These are phyloP conservation scores for Paecilomyces sp. DNA, from an alignment of 2,329 filamentous ascomycete species.

Conservation along the genomic window DNA sequence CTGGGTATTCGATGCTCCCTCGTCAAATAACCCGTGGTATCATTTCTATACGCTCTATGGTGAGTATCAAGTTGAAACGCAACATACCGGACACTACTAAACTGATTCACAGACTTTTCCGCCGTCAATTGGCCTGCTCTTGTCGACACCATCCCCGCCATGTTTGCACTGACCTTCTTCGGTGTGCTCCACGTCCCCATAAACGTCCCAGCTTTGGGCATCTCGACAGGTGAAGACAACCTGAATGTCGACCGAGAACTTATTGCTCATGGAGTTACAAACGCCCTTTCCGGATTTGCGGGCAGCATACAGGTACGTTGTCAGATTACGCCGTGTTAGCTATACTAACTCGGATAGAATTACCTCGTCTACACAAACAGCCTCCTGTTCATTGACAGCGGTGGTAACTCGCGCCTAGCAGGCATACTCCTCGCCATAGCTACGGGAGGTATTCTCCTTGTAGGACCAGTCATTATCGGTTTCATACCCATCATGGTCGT, in stretches of 20 bases:
- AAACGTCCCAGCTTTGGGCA: constrained; percentile 88
- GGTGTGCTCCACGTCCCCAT: constrained; percentile 95
- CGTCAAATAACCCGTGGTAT: constrained; percentile 85
- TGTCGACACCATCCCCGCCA: constrained; percentile 77
- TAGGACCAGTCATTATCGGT: constrained; percentile 81
- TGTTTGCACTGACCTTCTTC: constrained; percentile 96
- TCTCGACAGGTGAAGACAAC: constrained; percentile 87
- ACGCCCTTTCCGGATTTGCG: constrained; percentile 75
- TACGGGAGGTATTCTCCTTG: constrained; percentile 74
- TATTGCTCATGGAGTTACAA: constrained; percentile 87
- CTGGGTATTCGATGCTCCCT: constrained; percentile 88
- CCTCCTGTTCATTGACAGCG: constrained; percentile 90
- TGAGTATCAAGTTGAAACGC: constrained; percentile 40
- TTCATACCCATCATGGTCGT: constrained; percentile 97
- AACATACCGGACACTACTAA: constrained; percentile 2
- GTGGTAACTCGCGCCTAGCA: constrained; percentile 77
- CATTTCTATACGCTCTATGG: constrained; percentile 95
- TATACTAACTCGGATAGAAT: constrained; percentile 53
- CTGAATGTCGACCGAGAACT: constrained; percentile 85
- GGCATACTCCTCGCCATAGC: constrained; percentile 75
- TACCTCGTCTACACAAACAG: constrained; percentile 98
- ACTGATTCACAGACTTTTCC: constrained; percentile 57
- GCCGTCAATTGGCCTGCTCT: constrained; percentile 79
- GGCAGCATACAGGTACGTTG: constrained; percentile 67
- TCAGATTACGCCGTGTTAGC: background rate